Base-by-base conservation (phyloP, 805 yeast species). In the Yarrowia hollandica region DNA sequence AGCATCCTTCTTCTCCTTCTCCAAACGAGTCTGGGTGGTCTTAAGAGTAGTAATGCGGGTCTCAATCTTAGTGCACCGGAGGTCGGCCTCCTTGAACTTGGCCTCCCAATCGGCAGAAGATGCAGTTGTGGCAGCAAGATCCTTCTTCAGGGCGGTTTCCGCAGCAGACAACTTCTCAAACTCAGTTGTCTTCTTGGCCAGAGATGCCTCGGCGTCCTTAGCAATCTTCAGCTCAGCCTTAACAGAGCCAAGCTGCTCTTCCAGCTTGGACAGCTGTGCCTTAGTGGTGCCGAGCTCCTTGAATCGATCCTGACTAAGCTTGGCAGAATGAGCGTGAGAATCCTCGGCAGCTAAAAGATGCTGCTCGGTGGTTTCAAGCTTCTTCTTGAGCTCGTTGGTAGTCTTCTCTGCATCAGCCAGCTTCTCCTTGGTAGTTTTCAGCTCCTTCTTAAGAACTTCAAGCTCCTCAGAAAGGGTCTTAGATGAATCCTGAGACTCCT, bases 231-330 rank as follows among this genome's bases (percentile, higher is more conserved):
- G 16, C 16, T 61, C 60, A 5, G 25, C 31, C 28, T 56, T 39
- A 18, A 34, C 22, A 21, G 41, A 23, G 10, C 44, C 58, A 7
- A 60, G 23, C 46, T 26, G 46, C 23, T 39, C 35, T 19, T 60
- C 60, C 23, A 50, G 30, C 37, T 60, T 57, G 31, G 60, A 28
- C 9, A 56, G 42, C 26, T 55, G 41, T 23, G 39, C 39, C 28
- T 31, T 72, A 15, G 65, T 55, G 39, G 67, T 71, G 25, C 69
- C 69, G n/a, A 71, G 65, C 41, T 76, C 76, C 48, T 69, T 71
- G 60, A 69, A 72, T 74, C 81, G 12, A 72, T 69, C 63, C 75
- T 79, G 61, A 74, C 69, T 62, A 74, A 79, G 57, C 71, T 69
- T 37, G 76, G 64, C 64, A 73, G 78, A 39, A 72, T 66, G 55